Evolutionary conservation across 768 basidiomycete species (phyloP).

Genomic region (Galerina marginata): DNA sequence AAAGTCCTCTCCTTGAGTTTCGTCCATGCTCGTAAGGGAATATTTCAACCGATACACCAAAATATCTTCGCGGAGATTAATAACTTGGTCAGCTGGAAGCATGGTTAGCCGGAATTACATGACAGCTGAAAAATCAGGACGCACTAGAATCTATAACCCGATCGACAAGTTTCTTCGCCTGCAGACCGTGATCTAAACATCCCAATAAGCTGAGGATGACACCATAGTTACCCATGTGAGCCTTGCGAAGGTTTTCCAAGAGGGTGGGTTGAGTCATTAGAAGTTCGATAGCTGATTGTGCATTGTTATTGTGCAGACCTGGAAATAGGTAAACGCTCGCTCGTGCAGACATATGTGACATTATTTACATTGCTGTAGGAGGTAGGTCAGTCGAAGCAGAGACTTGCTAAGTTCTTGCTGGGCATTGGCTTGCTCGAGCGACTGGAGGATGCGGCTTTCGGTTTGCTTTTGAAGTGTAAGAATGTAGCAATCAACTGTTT

Average conservation of each 20-base stretch:
- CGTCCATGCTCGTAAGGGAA: constrained; percentile 78
- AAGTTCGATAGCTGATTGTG: constrained; percentile 83
- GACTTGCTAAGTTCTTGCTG: constrained; percentile 83
- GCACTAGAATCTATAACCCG: constrained; percentile 78
- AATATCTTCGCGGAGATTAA: constrained; percentile 90
- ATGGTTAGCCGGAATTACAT: constrained; percentile 1
- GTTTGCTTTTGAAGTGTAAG: constrained; percentile 41
- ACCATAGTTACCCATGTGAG: constrained; percentile 91
- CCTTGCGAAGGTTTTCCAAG: constrained; percentile 87
- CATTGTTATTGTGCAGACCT: constrained; percentile 71
- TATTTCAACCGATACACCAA: constrained; percentile 84
- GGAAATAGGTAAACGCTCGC: constrained; percentile 1
- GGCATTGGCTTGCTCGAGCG: constrained; percentile 74
- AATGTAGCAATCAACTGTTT: not conserved
- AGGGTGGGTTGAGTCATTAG: constrained; percentile 81
- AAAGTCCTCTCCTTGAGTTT: constrained; percentile 59
- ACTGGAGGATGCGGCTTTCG: constrained; percentile 64
- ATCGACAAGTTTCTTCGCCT: constrained; percentile 90
- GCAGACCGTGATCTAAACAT: constrained; percentile 86
- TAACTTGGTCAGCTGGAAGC: constrained; percentile 82
- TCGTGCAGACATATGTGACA: not conserved
- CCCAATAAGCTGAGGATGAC: constrained; percentile 90
- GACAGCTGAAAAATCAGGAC: not conserved
- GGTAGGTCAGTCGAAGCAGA: constrained; percentile 76
- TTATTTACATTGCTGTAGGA: constrained; percentile 74